Base-by-base conservation (phyloP, 805 yeast species). In the Ogataea sp. region DNA sequence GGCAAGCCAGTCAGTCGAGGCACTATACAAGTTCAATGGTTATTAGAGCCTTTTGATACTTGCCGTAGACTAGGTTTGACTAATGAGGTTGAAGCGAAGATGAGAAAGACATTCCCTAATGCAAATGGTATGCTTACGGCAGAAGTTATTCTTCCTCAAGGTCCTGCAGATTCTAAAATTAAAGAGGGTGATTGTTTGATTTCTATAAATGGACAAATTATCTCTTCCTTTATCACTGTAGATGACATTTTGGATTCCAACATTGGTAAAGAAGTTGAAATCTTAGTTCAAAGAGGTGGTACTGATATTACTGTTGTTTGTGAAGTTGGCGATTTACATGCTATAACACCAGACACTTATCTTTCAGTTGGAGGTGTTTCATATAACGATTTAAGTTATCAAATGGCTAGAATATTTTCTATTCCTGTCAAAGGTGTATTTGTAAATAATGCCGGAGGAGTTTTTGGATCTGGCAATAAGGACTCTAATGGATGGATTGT, bases 11-110 rank as follows among this genome's bases (percentile, higher is more conserved):
- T 89, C 31, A 77, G 94, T 0, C 74, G 97, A 63, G 97, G 97
- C 45, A 88, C 94, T 2, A 84, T 89, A 40, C 96, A 89, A 62
- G 86, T 81, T 2, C 95, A 85, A 51, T 89, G 96, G 95, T 61
- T 73, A 35, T 64, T 88, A 47, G 82, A 79, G 51, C 96, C 97
- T 1, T 89, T 73, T 53, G 96, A 89, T 51, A 94, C 85, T 59
- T 89, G 97, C 65, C 74, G 84, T 52, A 73, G 97, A 51, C 68
- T 89, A 41, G 97, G 97, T 0, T 68, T 89, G 37, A 76, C 87
- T 2, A 64, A 75, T 2, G 90, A 78, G 32, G 80, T 83, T 9
- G 96, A 88, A 54, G 69, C 73, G 27, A 59, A 57, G 40, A 83
- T 89, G 32, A 76, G 97, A 53, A 62, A 70, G 31, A 53, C 60